Base-by-base conservation (phyloP, 106 monocot species). In the Platanthera guangdongensis region DNA sequence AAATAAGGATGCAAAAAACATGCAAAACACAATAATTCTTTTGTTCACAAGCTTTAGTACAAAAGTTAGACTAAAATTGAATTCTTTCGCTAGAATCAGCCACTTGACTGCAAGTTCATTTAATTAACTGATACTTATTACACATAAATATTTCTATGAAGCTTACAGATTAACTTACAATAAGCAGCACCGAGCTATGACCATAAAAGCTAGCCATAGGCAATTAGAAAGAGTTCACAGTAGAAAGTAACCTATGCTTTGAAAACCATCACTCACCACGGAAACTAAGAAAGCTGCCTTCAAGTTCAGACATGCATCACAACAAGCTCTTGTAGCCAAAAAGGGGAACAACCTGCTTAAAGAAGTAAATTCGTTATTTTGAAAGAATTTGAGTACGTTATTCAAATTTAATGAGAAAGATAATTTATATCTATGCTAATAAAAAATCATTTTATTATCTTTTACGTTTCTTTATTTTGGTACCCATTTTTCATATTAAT, bases 251-350 rank as follows among this genome's bases (percentile, higher is more conserved):
- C 8, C n/a, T 18, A 70, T 6, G 70, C 47, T 30, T 16, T 70
- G 70, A 46, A 70, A 71, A 63, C 47, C 77, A 81, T 12, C 69
- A 87, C 92, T 92, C 78, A 94, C 94, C 88, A 94, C 90, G 79
- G 92, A 90, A 90, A 99, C 88, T 76, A 99, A 87, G 59, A 99
- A 99, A 48, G 99, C 99, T 45, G 85, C 94, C 78, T 99, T 99
- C 72, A 99, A 81, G 88, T 92, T 94, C 74, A 88, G 90, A 87
- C 99, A 99, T 45, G 86, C 89, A 78, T 92, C 99, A 90, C 99
- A 99, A 75, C 99, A 99, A 75, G 94, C 99, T 80, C 77, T 92
- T 76, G 90, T 92, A 59, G 82, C 92, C 80, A 99, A 79, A 81
- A 99, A 99, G 51, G 99, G 99, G 79, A 99, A 99, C 99, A 92